Base-by-base conservation (phyloP, 139 green algal species). In the Marvania coccoides region DNA sequence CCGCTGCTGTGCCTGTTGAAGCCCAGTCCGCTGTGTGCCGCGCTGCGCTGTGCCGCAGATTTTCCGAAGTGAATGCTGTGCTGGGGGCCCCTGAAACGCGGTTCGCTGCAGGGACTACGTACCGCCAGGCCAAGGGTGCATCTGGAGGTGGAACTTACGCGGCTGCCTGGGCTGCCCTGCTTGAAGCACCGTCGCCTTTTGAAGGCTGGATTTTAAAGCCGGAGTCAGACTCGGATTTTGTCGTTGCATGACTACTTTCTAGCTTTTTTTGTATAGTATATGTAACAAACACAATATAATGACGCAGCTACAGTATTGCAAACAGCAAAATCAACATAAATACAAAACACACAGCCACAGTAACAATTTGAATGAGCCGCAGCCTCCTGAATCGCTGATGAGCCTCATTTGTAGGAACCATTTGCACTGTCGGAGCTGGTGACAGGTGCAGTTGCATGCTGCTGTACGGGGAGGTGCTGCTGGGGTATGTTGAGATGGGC, bases 151-250 rank as follows among this genome's bases (percentile, higher is more conserved):
- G 9, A 6, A 15, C 0, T 8, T 73, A 75, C 23, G 6, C 8
- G 0, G 34, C 6, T 1, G 35, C 26, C 5, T 70, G 62, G 63
- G 15, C 9, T 3, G 8, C 10, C 31, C 28, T 71, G 48, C 42
- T 15, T 3, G 14, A 45, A 36, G 34, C 26, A 3, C 46, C 40
- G 15, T 63, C 47, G 12, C 35, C 29, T 1, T 29, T 75, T 4
- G 47, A 57, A 19, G 35, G n/a, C 28, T 75, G 69, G 69, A 75
- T 75, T 28, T 46, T 33, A 5, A 75, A 75, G 42, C 69, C 69
- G 29, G 9, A 19, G 9, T 9, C 9, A 34, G 51, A 9, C 51
- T 45, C 51, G 9, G 51, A 9, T 9, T 59, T 9, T 33, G 12
- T 9, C 9, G n/a, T n/a, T n/a, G n/a, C n/a, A n/a, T n/a, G n/a